phyloP scores from a whole-genome alignment of 1,284 basidiomycete genomes.

The Porodaedalea pini region DNA sequence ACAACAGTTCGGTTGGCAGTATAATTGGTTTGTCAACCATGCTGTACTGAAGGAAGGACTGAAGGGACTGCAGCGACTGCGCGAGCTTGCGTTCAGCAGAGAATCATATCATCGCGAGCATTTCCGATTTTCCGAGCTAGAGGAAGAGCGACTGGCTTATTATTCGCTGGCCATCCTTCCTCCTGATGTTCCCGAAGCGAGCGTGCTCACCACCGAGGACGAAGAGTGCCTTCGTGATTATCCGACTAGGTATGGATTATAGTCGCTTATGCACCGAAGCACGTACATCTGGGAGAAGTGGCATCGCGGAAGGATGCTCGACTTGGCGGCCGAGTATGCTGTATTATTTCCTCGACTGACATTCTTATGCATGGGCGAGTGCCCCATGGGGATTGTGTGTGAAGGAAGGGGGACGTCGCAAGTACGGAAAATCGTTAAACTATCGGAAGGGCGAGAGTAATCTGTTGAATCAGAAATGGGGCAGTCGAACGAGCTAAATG shows the following conservation, averaged over 20 bases:
- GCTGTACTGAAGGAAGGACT: background rate
- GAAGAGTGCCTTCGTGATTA: background rate
- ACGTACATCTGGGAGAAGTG: constrained; percentile 1
- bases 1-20: background rate
- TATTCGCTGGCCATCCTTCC: background rate
- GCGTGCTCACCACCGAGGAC: background rate
- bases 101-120: constrained; percentile 4
- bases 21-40: constrained; percentile 9
- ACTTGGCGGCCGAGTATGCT: background rate
- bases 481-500: background rate
- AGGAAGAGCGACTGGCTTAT: background rate
- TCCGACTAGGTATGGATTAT: no score
- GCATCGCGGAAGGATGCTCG: background rate
- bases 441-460: background rate
- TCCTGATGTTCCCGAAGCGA: background rate
- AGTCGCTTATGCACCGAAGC: background rate
- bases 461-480: background rate
- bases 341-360: background rate
- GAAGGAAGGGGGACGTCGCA: background rate
- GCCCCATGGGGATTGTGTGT: background rate
- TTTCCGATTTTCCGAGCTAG: background rate
- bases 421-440: background rate
- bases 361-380: constrained; percentile 5
- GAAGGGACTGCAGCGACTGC: background rate
- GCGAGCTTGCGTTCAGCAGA: constrained; percentile 7